Base-by-base conservation (phyloP, 768 basidiomycete genomes). In the Dentipellis sp. region DNA sequence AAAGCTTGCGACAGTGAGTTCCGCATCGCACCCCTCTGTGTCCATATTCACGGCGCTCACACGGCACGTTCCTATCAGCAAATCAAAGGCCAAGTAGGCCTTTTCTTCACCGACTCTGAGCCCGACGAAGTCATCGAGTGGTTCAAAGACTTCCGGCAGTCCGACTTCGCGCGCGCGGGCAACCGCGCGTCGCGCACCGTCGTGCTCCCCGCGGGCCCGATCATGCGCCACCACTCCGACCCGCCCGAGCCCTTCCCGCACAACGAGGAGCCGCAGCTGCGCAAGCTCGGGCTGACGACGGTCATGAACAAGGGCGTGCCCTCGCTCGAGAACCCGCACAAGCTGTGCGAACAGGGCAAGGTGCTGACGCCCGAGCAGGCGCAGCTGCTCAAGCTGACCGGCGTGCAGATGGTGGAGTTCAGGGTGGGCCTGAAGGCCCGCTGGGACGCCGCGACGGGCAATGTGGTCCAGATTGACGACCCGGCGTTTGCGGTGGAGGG, bases 241-340 rank as follows among this genome's bases (percentile, higher is more conserved):
- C 88, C 87, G 0, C 81, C 87, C 39, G 86, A 94, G 62, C 88
- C 91, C 2, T 94, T 98, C 70, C 93, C 97, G 38, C 94, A 97
- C 69, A 94, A 93, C 64, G 93, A 98, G 74, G 97, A 99, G 59
- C 94, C 94, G 19, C 95, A 98, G 67, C 77, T 99, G 53, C 84
- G 97, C 55, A 91, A 90, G 69, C 80, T 98, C 37, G 97, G 97
- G 8, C 73, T 99, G 35, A 75, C 82, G 52, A 98, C 94, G 16
- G 80, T 76, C 34, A 80, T 99, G 78, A 81, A 86, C 56, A 82
- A 80, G 64, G 97, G 97, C 54, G 88, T 97, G 0, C 94, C 95
- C 4, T 88, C 86, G 7, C 73, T 98, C 48, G 79, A 80, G 54
- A 78, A 72, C 48, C 77, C 91, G n/a, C 93, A 97, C 67, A 79